Evolutionary conservation across 1,284 basidiomycete species (phyloP).

Genomic region (Phaffia rhodozyma): DNA sequence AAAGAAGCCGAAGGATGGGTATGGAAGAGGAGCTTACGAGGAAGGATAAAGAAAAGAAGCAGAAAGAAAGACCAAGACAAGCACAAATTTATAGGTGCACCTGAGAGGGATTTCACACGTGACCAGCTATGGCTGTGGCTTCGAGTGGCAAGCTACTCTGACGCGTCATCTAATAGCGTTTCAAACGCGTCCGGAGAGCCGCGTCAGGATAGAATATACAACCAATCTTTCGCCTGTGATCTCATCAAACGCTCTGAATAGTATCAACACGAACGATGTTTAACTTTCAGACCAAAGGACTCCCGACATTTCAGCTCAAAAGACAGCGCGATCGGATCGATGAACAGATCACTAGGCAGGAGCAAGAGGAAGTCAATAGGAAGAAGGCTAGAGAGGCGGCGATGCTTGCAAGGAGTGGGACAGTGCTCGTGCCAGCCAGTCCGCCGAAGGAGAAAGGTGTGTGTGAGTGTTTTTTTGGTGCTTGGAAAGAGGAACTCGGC

Average conservation of each 20-base stretch:
- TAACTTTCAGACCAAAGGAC: not conserved
- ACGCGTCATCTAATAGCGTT: not conserved
- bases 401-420: not conserved
- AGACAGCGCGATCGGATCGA: not conserved
- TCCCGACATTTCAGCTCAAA: not conserved
- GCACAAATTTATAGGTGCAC: not conserved
- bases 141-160: not conserved
- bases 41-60: not conserved
- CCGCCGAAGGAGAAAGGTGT: conserved; percentile 9
- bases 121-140: no score
- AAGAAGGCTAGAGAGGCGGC: not conserved
- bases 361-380: not conserved
- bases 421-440: conserved; percentile 15
- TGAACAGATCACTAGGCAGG: not conserved
- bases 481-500: not conserved
- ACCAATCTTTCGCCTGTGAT: not conserved
- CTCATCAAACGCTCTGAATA: not conserved
- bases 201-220: not conserved
- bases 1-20: not conserved
- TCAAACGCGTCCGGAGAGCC: no score
- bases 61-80: not conserved
- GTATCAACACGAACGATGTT: not conserved
- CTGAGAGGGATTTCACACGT: no score
- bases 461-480: not conserved
- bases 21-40: not conserved